Base-by-base conservation (phyloP, 2,329 filamentous ascomycete genomes). In the Emydomyces testavorans region DNA sequence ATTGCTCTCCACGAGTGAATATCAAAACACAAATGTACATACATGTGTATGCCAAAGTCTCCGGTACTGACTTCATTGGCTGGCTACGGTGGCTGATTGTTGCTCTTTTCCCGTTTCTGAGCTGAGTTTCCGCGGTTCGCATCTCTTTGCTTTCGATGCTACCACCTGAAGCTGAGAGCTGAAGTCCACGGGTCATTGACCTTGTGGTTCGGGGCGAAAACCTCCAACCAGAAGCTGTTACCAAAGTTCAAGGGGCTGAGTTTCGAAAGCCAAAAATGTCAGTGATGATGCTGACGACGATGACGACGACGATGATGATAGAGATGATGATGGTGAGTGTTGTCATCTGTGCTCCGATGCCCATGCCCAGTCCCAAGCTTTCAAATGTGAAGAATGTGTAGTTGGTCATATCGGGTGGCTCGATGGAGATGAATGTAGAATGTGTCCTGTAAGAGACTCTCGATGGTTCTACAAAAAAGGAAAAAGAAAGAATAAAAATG, bases 171-270 rank as follows among this genome's bases (percentile, higher is more conserved):
- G 1, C n/a, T 11, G 24, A 28, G 26, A n/a, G 24, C 18, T 18
- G 15, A 16, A 37, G 32, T 45, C 42, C 42, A 45, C 42, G 42
- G 42, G 23, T 45, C 42, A 45, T 45, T 29, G 42, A 45, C 23
- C 28, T 31, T 36, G 18, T 37, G n/a, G 28, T 21, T 28, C 42
- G 37, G 21, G 28, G 32, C 7, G 2, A 15, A 23, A 45, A 37
- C 42, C 42, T 37, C 42, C 42, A 45, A 45, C 42, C 42, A 45
- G 20, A 45, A 11, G 32, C 42, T n/a, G 23, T 26, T 18, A 45
- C 32, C 42, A 20, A 11, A 29, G 7, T 36, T 28, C 32, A 31
- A 37, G n/a, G n/a, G 10, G 32, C 28, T 45, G 32, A 32, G n/a
- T 16, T 20, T 6, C 29, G n/a, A 11, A 36, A 45, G 32, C 23